Conservation (phyloP, 345 rosid genomes). For the Melaleuca quinquenervia region DNA sequence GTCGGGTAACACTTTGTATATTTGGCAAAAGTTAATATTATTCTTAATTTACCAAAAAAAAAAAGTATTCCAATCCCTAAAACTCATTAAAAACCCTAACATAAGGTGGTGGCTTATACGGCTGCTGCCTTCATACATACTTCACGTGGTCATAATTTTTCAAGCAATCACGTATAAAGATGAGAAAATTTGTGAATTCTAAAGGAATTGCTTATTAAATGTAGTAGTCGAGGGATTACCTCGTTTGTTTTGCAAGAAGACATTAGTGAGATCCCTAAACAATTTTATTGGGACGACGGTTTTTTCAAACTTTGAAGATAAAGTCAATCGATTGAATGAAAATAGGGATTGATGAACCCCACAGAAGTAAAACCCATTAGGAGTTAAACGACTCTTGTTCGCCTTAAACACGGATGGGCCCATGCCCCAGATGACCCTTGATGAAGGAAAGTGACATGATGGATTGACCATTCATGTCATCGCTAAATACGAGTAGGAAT, state of each 20-base stretch:
- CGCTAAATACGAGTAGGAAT: not conserved
- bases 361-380: not conserved
- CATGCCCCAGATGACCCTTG: not conserved
- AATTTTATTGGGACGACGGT: not conserved
- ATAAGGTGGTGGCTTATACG: not conserved
- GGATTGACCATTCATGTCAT: not conserved
- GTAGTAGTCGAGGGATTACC: not conserved
- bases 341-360: too few relatives aligned
- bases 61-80: too few relatives aligned
- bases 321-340: too few relatives aligned
- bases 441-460: not conserved
- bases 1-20: too few relatives aligned
- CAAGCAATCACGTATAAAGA: not conserved
- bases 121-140: not conserved
- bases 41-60: too few relatives aligned
- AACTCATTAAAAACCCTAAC: not conserved
- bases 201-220: not conserved
- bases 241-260: not conserved
- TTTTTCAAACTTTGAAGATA: not conserved
- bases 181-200: not conserved
- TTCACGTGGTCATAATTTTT: not conserved
- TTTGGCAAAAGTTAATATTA: too few relatives aligned
- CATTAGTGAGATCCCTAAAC: not conserved
- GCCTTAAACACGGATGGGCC: not conserved
- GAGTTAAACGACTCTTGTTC: not conserved